Evolutionary conservation across 2,329 filamentous ascomycete species (phyloP), one percentile per base, ranked within the genome.

Genomic region (Phaeoacremonium minimum): DNA sequence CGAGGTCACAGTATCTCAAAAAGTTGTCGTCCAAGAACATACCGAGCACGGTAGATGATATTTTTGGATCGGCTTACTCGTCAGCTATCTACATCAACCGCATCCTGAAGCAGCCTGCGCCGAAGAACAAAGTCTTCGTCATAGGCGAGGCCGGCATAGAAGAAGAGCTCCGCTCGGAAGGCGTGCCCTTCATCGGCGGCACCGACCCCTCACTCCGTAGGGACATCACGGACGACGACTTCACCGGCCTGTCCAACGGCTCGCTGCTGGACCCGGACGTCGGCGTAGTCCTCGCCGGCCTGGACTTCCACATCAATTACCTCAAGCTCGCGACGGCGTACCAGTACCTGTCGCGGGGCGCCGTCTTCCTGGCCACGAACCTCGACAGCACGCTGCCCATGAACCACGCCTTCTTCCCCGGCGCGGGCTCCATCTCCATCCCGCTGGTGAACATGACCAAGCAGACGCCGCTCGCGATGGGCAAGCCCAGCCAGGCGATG

Each of bases 401-500:
- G 61, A 80, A 83, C 43, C 80, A 86, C 41, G 77, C 82, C 29
- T 77, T 98, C 46, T 97, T 98, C 63, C 89, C 93, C 2, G 93
- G 93, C 6, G 93, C 93, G 1, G 93, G 93, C 1, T 84, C 87
- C 3, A 83, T 87, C 45, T 82, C 83, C 33, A 80, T 87, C 17
- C 87, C 89, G 3, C 64, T 98, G 41, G 71, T 83, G 36, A 84
- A 85, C 57, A 87, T 87, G 71, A 70, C 76, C 4, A 71, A 71
- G 14, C 64, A 77, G 56, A 72, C 85, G 51, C 91, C 93, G 1
- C 63, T 88, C 19, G 81, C 87, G 4, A 67, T 97, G 28, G 93
- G 93, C 1, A 98, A 98, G 67, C 93, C 93, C 4, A 95, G 88
- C 57, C 89, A 95, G 67, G 91, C 91, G 4, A 98, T 98, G 93